Conservation (phyloP, 441 rosid genomes). For the Rhodomyrtus psidioides region DNA sequence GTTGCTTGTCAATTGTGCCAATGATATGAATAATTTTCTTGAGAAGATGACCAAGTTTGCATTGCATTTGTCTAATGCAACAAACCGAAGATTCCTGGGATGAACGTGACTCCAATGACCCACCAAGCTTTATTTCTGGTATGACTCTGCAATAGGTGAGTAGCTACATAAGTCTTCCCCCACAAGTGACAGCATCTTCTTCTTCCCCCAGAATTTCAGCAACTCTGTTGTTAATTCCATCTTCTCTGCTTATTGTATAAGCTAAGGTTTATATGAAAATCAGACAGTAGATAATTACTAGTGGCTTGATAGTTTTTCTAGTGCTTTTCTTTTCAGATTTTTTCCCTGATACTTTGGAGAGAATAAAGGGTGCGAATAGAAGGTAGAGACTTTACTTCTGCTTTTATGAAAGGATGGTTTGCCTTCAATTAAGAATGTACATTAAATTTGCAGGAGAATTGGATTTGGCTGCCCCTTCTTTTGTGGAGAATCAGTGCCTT, state of each 20-base stretch:
- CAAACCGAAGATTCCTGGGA: not conserved
- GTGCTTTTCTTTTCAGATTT: not conserved
- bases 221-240: not conserved
- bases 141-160: too few species aligned
- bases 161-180: not conserved
- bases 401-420: not conserved
- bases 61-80: not conserved
- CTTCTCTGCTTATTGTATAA: too few species aligned
- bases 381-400: not conserved
- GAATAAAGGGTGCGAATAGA: not conserved
- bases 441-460: not conserved
- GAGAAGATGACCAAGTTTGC: not conserved
- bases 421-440: not conserved
- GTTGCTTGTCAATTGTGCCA: not conserved
- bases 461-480: not conserved
- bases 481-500: not conserved
- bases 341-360: not conserved
- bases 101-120: not conserved
- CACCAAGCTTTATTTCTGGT: too few species aligned
- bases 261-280: too few species aligned
- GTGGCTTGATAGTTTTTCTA: too few species aligned
- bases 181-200: not conserved
- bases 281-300: too few species aligned
- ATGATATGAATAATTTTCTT: not conserved
- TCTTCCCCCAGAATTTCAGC: not conserved